Evolutionary conservation across 371 early-diverging fungal species (phyloP).

Genomic region (Rhizopus stolonifer): DNA sequence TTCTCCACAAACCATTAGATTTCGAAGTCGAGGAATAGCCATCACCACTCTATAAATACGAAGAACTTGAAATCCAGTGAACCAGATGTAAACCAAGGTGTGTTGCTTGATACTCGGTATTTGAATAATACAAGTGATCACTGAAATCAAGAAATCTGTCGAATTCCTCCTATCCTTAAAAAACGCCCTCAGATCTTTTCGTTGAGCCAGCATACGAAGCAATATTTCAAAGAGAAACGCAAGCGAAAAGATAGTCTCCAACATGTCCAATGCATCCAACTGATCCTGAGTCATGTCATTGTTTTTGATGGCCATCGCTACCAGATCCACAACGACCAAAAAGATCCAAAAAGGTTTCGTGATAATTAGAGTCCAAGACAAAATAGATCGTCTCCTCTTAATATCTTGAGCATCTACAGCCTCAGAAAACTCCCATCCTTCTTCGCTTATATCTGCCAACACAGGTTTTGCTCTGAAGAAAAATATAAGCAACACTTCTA

Average conservation of each 20-base stretch:
- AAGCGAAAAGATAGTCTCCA: constrained; percentile 54
- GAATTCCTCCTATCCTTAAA: constrained; percentile 47
- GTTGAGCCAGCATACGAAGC: constrained; percentile 42
- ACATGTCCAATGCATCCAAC: constrained; percentile 30
- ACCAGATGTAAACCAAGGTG: constrained; percentile 50
- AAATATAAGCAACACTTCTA: not conserved
- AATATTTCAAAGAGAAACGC: constrained; percentile 58
- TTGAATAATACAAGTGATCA: constrained; percentile 54
- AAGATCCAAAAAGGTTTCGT: constrained; percentile 52
- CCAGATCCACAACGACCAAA: constrained; percentile 49
- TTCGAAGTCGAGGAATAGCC: constrained; percentile 53
- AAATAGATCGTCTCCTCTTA: constrained; percentile 8
- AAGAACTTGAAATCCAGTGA: constrained; percentile 63
- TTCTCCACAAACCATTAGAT: constrained; percentile 56
- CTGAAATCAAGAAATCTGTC: constrained; percentile 54
- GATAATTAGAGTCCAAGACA: constrained; percentile 24
- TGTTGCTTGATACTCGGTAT: constrained; percentile 48
- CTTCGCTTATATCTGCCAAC: constrained; percentile 44
- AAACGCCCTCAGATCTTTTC: constrained; percentile 41
- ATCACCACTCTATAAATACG: constrained; percentile 62
- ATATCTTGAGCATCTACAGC: constrained; percentile 3
- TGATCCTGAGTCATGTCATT: constrained; percentile 34
- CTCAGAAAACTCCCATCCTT: constrained; percentile 46
- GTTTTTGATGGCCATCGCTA: constrained; percentile 55
- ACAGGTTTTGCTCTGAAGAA: constrained; percentile 37